Conservation (phyloP, 352 stramenopile species). For the Plasmopara muralis region DNA sequence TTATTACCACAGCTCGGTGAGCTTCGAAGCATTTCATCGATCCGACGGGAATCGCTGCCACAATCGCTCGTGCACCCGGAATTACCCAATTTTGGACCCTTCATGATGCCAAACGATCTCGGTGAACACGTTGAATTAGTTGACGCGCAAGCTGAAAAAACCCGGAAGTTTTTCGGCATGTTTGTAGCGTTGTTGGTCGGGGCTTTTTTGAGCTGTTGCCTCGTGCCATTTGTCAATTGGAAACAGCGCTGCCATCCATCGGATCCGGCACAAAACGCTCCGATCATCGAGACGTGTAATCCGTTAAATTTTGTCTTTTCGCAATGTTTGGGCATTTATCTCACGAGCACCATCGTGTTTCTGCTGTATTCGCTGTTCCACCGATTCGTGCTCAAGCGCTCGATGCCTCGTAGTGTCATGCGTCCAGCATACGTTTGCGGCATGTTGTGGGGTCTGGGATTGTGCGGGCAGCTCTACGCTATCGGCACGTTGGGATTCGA, state of each 20-base stretch:
- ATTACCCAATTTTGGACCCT: slow-evolving; percentile 77
- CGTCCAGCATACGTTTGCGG: slow-evolving; percentile 72
- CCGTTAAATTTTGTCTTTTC: slow-evolving; percentile 80
- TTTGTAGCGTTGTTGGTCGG: slow-evolving; percentile 59
- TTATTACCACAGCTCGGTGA: slow-evolving; percentile 31
- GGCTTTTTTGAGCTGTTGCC: slow-evolving; percentile 61
- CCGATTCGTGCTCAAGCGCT: slow-evolving; percentile 60
- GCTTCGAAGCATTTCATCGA: slow-evolving; percentile 5
- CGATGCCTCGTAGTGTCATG: slow-evolving; percentile 79
- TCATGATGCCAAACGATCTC: slow-evolving; percentile 61
- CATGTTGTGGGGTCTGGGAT: slow-evolving; percentile 62
- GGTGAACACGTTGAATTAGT: slow-evolving; percentile 50
- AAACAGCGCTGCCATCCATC: slow-evolving; percentile 49
- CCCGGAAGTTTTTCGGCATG: slow-evolving; percentile 53
- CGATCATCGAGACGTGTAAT: slow-evolving; percentile 61
- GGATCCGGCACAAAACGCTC: slow-evolving; percentile 7
- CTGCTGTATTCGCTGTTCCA: slow-evolving; percentile 74
- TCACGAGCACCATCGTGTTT: slow-evolving; percentile 69
- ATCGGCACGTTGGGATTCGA: slow-evolving; percentile 70
- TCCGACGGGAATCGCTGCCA: slow-evolving; percentile 39
- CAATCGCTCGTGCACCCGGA: slow-evolving; percentile 62
- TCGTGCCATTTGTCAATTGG: slow-evolving; percentile 77
- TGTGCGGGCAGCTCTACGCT: slow-evolving; percentile 68
- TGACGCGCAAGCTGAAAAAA: slow-evolving; percentile 44
- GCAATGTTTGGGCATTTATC: slow-evolving; percentile 77